Evolutionary conservation across 495 filamentous ascomycete genomes (phyloP), one percentile per base, ranked within the genome.

Genomic region (Lasiosphaeris hirsuta): DNA sequence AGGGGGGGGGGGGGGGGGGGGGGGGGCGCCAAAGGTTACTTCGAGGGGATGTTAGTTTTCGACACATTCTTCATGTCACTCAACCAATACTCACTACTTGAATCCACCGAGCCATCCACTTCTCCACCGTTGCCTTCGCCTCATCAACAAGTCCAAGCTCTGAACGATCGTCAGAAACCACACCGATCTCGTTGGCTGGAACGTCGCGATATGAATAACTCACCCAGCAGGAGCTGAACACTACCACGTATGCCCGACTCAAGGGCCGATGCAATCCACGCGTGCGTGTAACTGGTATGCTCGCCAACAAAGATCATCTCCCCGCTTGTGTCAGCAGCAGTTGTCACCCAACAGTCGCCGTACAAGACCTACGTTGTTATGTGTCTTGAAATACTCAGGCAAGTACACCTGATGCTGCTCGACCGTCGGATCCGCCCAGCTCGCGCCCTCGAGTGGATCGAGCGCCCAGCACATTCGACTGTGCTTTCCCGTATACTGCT

Each of bases 261-360:
- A 13, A 89, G 68, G 6, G 86, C 86, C 1, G 80, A 81, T 17
- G 84, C 83, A 45, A 89, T 87, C 86, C 85, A 89, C 4, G 85
- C 85, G 64, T 88, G 86, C 11, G 86, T 88, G 68, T 85, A 88
- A 45, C 80, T 82, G 1, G 86, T 89, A 66, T 88, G 86, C 68
- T 89, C 86, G n/a, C 86, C 86, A 10, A 88, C 74, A 47, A 88
- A 88, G 35, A 89, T 81, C 33, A 84, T 82, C 63, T 82, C 10
- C 13, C 19, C 18, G 14, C n/a, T 37, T n/a, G 8, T 37, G 15
- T 23, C 43, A 51, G 23, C 40, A 34, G 5, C 7, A 33, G n/a
- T 10, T 13, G 35, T 40, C 11, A 14, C 14, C 7, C 19, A 5
- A 10, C 51, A 42, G 5, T 19, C 13, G 11, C 13, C 10, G 4